Evolutionary conservation across 768 basidiomycete genomes (phyloP), one percentile per base, ranked within the genome.

Genomic region (Trametes sanguinea): DNA sequence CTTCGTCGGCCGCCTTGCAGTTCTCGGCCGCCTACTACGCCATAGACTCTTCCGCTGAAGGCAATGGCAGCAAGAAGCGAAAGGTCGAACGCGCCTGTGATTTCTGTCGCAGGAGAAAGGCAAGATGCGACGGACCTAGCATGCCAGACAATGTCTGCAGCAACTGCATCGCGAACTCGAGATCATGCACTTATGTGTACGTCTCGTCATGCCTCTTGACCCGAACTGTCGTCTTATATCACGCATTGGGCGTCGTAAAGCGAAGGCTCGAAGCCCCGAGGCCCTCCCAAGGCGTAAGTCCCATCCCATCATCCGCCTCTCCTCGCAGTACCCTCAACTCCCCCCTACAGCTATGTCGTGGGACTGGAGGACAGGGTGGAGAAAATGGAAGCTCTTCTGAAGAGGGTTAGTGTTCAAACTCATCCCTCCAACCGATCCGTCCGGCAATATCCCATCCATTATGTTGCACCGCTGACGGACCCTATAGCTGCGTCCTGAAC

Each of bases 401-500:
- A 68, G 56, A 64, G 75, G 53, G 77, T 78, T 54, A 67, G 76
- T 73, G 53, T 61, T 37, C 60, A 57, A 33, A 50, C 35, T 42
- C 47, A 54, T 60, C 54, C 46, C 50, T 13, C 14, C 55, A 27
- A 67, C 68, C 66, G 4, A 71, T 73, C 5, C 77, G 75, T 59
- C 75, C 76, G 46, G 13, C 40, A 30, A 0, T 55, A 50, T 6
- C 22, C 39, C 56, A 14, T 42, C 48, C 9, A 13, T 10, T 30
- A 13, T 46, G 29, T 30, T n/a, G 50, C 51, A 44, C 51, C 43
- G 50, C 50, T 59, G 13, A 59, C 57, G 57, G 50, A 37, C 17
- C 42, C 48, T 48, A 65, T 67, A 90, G 89, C 76, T 90, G 65
- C 80, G 78, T 32, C 89, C 89, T 33, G 82, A 83, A 62, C 70